phyloP scores from a whole-genome alignment of 2,329 filamentous ascomycete species.

The Apiospora hydei region DNA sequence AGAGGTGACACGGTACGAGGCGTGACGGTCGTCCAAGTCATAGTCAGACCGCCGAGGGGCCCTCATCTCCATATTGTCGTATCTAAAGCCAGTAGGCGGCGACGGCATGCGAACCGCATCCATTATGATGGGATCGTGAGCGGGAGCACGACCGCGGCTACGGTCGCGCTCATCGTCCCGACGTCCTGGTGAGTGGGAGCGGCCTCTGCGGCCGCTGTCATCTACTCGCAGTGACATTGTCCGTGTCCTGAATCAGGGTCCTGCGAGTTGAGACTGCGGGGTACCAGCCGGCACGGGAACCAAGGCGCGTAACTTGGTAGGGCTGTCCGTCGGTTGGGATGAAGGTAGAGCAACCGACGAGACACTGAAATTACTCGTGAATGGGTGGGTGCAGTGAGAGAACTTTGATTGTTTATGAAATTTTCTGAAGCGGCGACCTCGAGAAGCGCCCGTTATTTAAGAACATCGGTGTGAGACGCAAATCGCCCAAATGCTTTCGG shows the following conservation, averaged over 20 bases:
- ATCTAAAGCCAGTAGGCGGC: conserved; percentile 49
- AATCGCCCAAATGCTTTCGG: background rate
- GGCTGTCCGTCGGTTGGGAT: background rate
- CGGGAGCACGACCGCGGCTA: conserved; percentile 42
- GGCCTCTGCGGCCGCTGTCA: conserved; percentile 51
- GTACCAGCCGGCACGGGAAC: conserved; percentile 13
- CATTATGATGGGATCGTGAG: conserved; percentile 42
- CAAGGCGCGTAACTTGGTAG: conserved; percentile 9
- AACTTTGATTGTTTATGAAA: background rate
- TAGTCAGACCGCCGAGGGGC: conserved; percentile 43
- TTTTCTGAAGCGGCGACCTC: background rate
- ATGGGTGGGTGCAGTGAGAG: background rate
- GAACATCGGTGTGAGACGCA: conserved; percentile 2
- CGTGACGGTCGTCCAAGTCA: conserved; percentile 45
- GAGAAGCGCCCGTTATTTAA: background rate
- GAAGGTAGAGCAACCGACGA: background rate
- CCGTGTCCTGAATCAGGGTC: background rate
- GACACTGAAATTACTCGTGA: background rate
- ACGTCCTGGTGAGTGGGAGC: conserved; percentile 56
- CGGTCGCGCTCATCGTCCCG: conserved; percentile 45
- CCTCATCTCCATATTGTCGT: conserved; percentile 43
- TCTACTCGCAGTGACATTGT: conserved; percentile 61
- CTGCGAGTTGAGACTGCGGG: conserved; percentile 15
- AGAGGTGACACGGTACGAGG: conserved; percentile 44
- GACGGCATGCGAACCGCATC: conserved; percentile 52